Evolutionary conservation across 73 alveolate genomes (phyloP).

Genomic region (Paramecium sexaurelia): DNA sequence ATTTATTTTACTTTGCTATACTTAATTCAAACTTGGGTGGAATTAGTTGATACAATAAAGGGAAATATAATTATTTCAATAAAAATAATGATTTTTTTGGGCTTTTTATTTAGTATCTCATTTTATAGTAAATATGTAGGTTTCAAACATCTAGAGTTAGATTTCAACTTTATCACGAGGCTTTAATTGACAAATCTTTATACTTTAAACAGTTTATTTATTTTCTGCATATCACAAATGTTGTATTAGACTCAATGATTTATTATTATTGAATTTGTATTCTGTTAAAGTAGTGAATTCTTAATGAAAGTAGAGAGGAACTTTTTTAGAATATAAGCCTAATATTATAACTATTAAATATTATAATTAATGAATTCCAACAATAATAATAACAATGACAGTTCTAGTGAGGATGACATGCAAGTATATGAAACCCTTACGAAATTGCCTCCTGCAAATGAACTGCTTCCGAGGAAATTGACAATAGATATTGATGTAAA

Average conservation of each 20-base stretch:
- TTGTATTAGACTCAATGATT: background rate
- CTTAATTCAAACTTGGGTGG: too few relatives aligned
- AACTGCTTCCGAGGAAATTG: conserved; percentile 12
- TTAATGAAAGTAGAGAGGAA: background rate
- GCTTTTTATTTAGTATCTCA: too few relatives aligned
- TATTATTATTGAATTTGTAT: background rate
- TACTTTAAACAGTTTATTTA: too few relatives aligned
- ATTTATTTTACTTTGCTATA: too few relatives aligned
- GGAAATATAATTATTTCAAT: too few relatives aligned
- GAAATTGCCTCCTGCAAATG: conserved; percentile 50
- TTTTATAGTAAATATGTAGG: too few relatives aligned
- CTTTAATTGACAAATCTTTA: too few relatives aligned
- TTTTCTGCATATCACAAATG: background rate
- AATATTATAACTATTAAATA: background rate
- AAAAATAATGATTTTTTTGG: too few relatives aligned
- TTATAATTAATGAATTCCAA: conserved; percentile 27
- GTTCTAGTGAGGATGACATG: conserved; percentile 51
- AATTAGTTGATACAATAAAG: too few relatives aligned
- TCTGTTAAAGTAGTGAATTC: background rate
- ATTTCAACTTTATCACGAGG: too few relatives aligned
- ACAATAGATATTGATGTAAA: conserved; percentile 48
- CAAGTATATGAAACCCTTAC: conserved; percentile 39
- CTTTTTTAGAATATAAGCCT: background rate
- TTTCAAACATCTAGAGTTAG: too few relatives aligned
- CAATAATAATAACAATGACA: conserved; percentile 50